Base-by-base conservation (phyloP, 2,329 filamentous ascomycete species). In the Simplicillium aogashimaense region DNA sequence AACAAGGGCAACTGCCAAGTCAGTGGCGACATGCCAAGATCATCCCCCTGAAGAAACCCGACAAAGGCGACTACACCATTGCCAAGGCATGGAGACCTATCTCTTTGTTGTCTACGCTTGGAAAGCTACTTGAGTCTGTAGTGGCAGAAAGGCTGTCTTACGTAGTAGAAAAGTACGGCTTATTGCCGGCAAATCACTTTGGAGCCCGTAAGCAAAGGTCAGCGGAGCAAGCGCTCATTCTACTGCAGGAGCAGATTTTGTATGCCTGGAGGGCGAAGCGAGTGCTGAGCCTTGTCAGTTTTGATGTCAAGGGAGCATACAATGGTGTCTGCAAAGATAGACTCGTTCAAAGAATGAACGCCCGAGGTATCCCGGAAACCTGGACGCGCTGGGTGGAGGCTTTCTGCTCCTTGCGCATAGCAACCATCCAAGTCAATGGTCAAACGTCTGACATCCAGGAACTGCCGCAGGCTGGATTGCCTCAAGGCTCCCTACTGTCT, bases 301-400 rank as follows among this genome's bases (percentile, higher is more conserved):
- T 65, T 37, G 55, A 65, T 46, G 49, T 66, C 2, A 64, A 65
- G 44, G 59, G 60, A 15, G 61, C 57, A 38, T 65, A 61, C 41
- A 65, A 66, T 36, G 50, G 61, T 13, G 58, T 66, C 12, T 59
- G 45, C 18, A 61, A 60, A 41, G 52, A 60, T 34, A 41, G 55
- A 46, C 41, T 52, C 7, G 16, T 52, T 17, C 34, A 49, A 35
- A 45, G 46, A 36, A 37, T 52, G 18, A 36, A 28, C 29, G 49
- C 44, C 12, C 35, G 54, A 39, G 46, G 48, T 5, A 50, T 57
- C n/a, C 52, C 46, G 5, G 17, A 39, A 14, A 33, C 29, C 2
- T 36, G 50, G 14, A 28, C 48, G 1, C 14, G 29, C 8, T 55
- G 38, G 51, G 45, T 54, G 6, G 41, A 47, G 3, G 44, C 49